Evolutionary conservation across 2,329 filamentous ascomycete species (phyloP).

Genomic region (Pleomassaria siparia): DNA sequence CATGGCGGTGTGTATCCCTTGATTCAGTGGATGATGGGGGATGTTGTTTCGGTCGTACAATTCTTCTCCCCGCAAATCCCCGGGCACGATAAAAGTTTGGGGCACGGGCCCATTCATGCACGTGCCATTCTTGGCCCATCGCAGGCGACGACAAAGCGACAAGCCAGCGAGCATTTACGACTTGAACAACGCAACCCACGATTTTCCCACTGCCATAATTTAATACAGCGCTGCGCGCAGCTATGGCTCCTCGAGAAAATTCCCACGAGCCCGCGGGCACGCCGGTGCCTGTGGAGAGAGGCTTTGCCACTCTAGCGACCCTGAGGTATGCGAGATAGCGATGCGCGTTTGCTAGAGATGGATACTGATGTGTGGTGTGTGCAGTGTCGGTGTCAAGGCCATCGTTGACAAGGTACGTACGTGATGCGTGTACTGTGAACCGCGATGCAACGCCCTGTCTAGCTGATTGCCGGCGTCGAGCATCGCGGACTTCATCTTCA

Average conservation of each 20-base stretch:
- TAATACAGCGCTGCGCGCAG: constrained; percentile 10
- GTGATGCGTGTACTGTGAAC: neutral
- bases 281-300: constrained; percentile 68
- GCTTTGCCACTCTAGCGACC: constrained; percentile 81
- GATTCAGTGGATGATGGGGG: constrained; percentile 12
- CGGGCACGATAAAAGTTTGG: constrained; percentile 18
- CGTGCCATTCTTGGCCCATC: too few relatives aligned
- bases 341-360: constrained; percentile 25
- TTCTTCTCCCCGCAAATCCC: constrained; percentile 6
- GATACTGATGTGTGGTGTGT: constrained; percentile 30
- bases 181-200: constrained; percentile 30
- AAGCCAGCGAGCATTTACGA: constrained; percentile 33
- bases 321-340: constrained; percentile 62
- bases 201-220: constrained; percentile 20
- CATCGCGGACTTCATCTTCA: neutral
- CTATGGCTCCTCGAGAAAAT: constrained; percentile 59
- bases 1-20: constrained; percentile 25
- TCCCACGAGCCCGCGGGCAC: constrained; percentile 56
- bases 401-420: constrained; percentile 68
- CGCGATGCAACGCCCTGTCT: neutral
- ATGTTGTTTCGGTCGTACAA: constrained; percentile 12
- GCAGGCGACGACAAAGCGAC: constrained; percentile 25
- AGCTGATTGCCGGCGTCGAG: neutral
- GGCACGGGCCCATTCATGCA: constrained; percentile 11
- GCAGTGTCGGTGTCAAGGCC: constrained; percentile 66